Conservation (phyloP, 345 rosid genomes). For the Linum trigynum region DNA sequence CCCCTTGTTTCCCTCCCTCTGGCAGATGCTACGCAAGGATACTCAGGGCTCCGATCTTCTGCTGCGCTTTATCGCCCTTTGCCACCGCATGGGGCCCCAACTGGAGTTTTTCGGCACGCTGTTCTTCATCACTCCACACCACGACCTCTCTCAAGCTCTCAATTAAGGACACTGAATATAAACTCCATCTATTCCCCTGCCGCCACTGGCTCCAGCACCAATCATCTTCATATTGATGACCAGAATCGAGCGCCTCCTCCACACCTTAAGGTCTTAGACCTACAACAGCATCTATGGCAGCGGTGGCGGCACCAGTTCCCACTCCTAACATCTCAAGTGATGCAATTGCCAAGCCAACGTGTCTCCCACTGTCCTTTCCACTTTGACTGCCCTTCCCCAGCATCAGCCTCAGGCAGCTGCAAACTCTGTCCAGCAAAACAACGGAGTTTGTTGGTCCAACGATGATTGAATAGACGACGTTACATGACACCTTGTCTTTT, state of each 20-base stretch:
- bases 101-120: slow-evolving; percentile 14
- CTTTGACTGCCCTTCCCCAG: neutral
- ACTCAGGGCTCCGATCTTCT: slow-evolving; percentile 21
- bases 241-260: slow-evolving; percentile 48
- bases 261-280: slow-evolving; percentile 38
- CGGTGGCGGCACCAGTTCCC: neutral
- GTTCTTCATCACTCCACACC: slow-evolving; percentile 11
- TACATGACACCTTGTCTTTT: neutral
- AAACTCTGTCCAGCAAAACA: neutral
- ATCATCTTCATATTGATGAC: slow-evolving; percentile 19
- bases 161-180: slow-evolving; percentile 26
- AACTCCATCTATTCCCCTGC: slow-evolving; percentile 23
- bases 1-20: slow-evolving; percentile 2
- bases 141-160: slow-evolving; percentile 11
- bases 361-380: slow-evolving; percentile 8
- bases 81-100: slow-evolving; percentile 1
- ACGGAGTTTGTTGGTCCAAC: slow-evolving; percentile 46
- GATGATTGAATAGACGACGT: slow-evolving; percentile 30
- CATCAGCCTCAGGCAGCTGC: slow-evolving; percentile 7
- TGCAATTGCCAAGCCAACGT: slow-evolving; percentile 8
- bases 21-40: slow-evolving; percentile 24
- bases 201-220: slow-evolving; percentile 1
- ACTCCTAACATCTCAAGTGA: slow-evolving; percentile 15
- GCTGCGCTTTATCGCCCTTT: neutral
- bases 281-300: slow-evolving; percentile 14